phyloP scores from a whole-genome alignment of 306 rosid species.

The Sicyos edulis region DNA sequence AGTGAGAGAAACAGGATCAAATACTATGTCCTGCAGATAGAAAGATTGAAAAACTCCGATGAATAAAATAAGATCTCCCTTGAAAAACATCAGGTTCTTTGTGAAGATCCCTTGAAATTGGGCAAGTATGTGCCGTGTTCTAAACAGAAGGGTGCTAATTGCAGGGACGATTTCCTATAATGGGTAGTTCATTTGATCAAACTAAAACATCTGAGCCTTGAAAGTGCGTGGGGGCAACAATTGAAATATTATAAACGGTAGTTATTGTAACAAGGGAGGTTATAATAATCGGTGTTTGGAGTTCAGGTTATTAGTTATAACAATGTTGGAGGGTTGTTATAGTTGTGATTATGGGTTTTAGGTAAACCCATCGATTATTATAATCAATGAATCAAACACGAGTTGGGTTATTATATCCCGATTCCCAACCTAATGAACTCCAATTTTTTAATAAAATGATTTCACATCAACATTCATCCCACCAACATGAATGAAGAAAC shows the following conservation, averaged over 20 bases:
- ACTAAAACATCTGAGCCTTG: neutral
- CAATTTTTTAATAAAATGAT: neutral
- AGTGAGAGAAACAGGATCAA: conserved; percentile 84
- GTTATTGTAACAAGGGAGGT: too few species aligned
- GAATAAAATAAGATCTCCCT: neutral
- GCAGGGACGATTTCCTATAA: neutral
- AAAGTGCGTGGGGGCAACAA: too few species aligned
- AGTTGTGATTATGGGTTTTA: too few species aligned
- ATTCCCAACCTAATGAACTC: too few species aligned
- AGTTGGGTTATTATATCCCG: too few species aligned
- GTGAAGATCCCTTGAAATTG: neutral
- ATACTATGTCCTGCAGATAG: conserved; percentile 66
- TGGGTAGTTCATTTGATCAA: neutral
- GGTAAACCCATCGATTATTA: too few species aligned
- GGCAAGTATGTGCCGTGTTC: neutral
- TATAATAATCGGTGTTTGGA: too few species aligned
- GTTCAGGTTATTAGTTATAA: too few species aligned
- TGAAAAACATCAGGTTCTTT: neutral
- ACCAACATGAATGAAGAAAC: neutral
- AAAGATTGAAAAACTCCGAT: neutral
- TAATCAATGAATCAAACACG: too few species aligned
- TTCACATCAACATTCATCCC: neutral
- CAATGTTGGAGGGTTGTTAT: too few species aligned
- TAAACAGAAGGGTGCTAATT: neutral
- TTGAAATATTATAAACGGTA: too few species aligned